Conservation (phyloP, 306 rosid species). For the Neltuma alba region DNA sequence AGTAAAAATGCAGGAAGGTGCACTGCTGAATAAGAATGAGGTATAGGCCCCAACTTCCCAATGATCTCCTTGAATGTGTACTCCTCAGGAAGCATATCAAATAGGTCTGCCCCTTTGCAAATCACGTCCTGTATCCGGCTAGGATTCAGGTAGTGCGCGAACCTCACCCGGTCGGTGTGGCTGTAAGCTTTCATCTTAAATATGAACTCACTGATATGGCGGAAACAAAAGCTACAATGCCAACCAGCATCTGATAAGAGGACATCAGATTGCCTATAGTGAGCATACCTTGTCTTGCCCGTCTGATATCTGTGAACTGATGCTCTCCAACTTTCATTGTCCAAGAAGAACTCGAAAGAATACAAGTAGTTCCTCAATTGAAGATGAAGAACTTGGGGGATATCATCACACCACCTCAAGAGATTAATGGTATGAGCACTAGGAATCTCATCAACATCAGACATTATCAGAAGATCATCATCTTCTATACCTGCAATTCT, state of each 20-base stretch:
- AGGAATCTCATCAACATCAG: slow-evolving; percentile 95
- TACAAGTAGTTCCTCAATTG: slow-evolving; percentile 77
- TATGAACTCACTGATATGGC: slow-evolving; percentile 68
- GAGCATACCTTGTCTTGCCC: slow-evolving; percentile 77
- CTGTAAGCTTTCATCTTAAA: slow-evolving; percentile 96
- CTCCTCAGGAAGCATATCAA: slow-evolving; percentile 95
- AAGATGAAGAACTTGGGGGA: slow-evolving; percentile 77
- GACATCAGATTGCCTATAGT: slow-evolving; percentile 65
- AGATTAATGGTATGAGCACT: slow-evolving; percentile 89
- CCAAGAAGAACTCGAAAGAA: slow-evolving; percentile 72
- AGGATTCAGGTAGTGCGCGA: slow-evolving; percentile 69
- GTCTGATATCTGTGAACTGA: slow-evolving; percentile 69
- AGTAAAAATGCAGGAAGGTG: slow-evolving; percentile 81
- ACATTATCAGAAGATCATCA: slow-evolving; percentile 89
- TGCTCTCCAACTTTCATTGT: slow-evolving; percentile 87
- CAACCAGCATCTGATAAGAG: slow-evolving; percentile 80
- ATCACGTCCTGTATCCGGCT: slow-evolving; percentile 75
- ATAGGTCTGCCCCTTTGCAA: slow-evolving; percentile 78
- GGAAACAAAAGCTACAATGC: slow-evolving; percentile 97
- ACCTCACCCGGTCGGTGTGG: slow-evolving; percentile 77
- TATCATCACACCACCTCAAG: slow-evolving; percentile 84
- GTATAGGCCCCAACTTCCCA: slow-evolving; percentile 89
- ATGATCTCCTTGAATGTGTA: slow-evolving; percentile 85
- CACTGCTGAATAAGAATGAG: slow-evolving; percentile 85
- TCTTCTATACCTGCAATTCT: slow-evolving; percentile 80